Percentiles rank a stretch among this genome's conserved stretches.
These are phyloP conservation scores for Melaleuca quinquenervia DNA, from an alignment of 345 rosid species.

Conservation along the genomic window DNA sequence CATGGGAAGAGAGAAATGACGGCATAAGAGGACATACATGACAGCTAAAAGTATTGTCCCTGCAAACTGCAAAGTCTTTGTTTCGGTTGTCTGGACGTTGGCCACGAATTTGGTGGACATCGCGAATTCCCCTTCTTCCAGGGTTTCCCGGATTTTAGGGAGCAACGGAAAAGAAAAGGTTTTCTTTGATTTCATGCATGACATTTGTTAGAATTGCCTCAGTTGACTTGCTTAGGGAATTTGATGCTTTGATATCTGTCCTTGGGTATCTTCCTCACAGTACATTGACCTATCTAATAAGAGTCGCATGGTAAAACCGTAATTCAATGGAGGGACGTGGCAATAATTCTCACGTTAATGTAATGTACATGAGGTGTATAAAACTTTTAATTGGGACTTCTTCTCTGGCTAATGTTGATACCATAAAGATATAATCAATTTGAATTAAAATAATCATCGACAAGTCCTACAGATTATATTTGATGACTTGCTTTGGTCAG, in stretches of 20 bases:
- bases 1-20: constrained; percentile 5
- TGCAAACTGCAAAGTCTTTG: not conserved
- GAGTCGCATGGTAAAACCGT: not conserved
- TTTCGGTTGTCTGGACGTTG: not conserved
- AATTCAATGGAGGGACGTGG: not conserved
- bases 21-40: constrained; percentile 23
- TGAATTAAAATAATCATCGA: not conserved
- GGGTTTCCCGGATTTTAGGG: not conserved
- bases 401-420: not conserved
- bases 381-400: not conserved
- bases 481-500: not conserved
- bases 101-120: constrained; percentile 18
- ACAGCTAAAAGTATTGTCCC: constrained; percentile 20
- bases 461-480: not conserved
- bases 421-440: not conserved
- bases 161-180: not conserved
- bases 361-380: not conserved
- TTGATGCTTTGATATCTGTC: not conserved
- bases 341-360: not conserved
- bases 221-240: not conserved
- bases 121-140: constrained; percentile 18
- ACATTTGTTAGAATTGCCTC: not conserved
- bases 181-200: not conserved
- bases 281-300: not conserved
- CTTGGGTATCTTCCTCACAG: not conserved